phyloP scores from a whole-genome alignment of 805 yeast species.

The Trichomonascus vanleenenianus region DNA sequence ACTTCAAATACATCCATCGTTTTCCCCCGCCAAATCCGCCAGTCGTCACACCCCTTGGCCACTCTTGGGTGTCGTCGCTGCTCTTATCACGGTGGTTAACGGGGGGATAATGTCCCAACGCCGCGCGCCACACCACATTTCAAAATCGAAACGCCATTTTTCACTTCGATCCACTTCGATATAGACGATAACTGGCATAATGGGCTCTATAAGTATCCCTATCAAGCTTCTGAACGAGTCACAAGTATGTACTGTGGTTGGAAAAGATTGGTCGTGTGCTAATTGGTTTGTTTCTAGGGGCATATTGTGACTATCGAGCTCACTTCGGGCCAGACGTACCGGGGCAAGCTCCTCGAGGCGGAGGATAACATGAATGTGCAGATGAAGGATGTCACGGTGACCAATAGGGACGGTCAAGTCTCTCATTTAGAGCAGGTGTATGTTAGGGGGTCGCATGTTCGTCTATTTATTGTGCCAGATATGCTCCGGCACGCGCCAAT shows the following conservation, averaged over 20 bases:
- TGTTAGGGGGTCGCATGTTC: constrained; percentile 84
- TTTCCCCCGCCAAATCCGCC: too few relatives aligned
- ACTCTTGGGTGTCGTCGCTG: too few relatives aligned
- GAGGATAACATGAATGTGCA: constrained; percentile 96
- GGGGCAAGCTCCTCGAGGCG: constrained; percentile 74
- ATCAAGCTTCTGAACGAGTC: constrained; percentile 82
- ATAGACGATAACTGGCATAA: constrained; percentile 16
- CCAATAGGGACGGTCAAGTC: constrained; percentile 67
- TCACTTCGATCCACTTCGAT: neutral
- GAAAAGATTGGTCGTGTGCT: neutral
- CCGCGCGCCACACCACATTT: too few relatives aligned
- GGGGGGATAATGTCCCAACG: too few relatives aligned
- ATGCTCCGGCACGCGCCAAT: constrained; percentile 83
- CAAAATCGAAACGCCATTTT: too few relatives aligned
- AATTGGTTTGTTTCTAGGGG: constrained; percentile 40
- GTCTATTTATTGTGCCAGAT: constrained; percentile 82
- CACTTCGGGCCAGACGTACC: constrained; percentile 74
- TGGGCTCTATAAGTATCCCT: constrained; percentile 70
- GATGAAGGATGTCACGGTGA: constrained; percentile 69
- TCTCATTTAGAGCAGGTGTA: constrained; percentile 77
- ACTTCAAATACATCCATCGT: constrained; percentile 21
- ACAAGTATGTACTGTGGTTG: constrained; percentile 33
- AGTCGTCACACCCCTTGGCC: neutral
- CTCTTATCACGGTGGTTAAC: too few relatives aligned
- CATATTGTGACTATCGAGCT: constrained; percentile 79